phyloP scores from a whole-genome alignment of 176 grass and related monocot species.

The Paspalum notatum region DNA sequence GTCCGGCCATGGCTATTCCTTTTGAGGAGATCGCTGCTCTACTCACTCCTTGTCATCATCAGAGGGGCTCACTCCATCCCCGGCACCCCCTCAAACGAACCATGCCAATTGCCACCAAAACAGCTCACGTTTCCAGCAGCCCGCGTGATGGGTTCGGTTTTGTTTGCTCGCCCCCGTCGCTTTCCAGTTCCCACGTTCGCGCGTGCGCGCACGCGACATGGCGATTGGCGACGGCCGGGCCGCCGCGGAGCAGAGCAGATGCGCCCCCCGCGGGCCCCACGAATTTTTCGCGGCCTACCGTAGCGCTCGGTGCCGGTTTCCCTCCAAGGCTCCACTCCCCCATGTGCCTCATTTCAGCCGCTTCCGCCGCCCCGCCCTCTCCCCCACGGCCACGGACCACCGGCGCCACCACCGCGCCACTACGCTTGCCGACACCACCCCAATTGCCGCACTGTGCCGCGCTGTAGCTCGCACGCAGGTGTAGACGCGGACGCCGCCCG shows the following conservation, averaged over 20 bases:
- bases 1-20: not conserved
- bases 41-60: not conserved
- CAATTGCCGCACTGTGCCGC: slow-evolving; percentile 31
- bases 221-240: not conserved
- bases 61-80: not conserved
- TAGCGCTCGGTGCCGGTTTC: not conserved
- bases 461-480: not conserved
- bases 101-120: not conserved
- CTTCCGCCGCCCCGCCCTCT: slow-evolving; percentile 9
- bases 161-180: not conserved
- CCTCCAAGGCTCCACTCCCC: not conserved
- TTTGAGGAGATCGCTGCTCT: not conserved
- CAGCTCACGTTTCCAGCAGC: slow-evolving; percentile 3
- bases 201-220: slow-evolving; percentile 26
- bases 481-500: not conserved
- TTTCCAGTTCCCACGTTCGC: slow-evolving; percentile 14
- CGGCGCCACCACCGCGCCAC: not conserved
- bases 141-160: not conserved
- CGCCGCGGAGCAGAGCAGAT: not conserved
- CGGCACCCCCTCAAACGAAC: not conserved
- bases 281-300: slow-evolving; percentile 20
- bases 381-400: slow-evolving; percentile 3
- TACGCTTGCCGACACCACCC: slow-evolving; percentile 30
- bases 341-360: slow-evolving; percentile 24
- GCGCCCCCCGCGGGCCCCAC: not conserved